A percentile compares a stretch with the other conserved stretches of the same genome.
phyloP scores from a whole-genome alignment of 768 basidiomycete genomes.

The Lactifluus hygrophoroides region DNA sequence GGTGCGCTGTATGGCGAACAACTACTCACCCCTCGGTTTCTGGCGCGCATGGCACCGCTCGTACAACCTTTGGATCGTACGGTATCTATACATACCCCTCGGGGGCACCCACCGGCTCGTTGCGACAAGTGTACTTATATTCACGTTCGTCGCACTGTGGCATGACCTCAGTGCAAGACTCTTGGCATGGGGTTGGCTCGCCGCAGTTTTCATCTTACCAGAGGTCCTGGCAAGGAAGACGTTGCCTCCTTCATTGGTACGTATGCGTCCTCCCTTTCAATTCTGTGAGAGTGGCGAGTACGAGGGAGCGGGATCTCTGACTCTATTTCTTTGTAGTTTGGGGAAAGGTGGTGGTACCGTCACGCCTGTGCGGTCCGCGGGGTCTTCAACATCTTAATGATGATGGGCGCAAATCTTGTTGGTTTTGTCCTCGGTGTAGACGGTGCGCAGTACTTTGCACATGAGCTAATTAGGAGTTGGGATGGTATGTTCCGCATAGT shows the following conservation, averaged over 20 bases:
- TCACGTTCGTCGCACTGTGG: conserved; percentile 97
- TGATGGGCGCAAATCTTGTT: conserved; percentile 90
- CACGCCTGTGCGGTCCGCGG: conserved; percentile 79
- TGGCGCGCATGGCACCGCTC: conserved; percentile 97
- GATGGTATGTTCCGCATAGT: conserved; percentile 38
- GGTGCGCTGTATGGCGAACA: conserved; percentile 97
- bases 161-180: conserved; percentile 86
- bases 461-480: conserved; percentile 52
- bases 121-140: conserved; percentile 67
- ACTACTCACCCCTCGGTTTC: conserved; percentile 87
- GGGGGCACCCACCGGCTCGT: conserved; percentile 57
- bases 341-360: conserved; percentile 65
- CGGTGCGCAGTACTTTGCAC: conserved; percentile 59
- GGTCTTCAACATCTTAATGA: conserved; percentile 74
- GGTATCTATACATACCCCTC: conserved; percentile 89
- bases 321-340: conserved; percentile 43
- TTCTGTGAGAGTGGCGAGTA: background rate
- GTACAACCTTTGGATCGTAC: conserved; percentile 91
- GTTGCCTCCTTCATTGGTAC: conserved; percentile 58
- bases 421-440: conserved; percentile 91
- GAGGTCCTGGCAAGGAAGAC: conserved; percentile 59
- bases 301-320: background rate
- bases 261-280: conserved; percentile 16
- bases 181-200: conserved; percentile 94
- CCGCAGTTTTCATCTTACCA: conserved; percentile 83